Percentiles rank a stretch among this genome's conserved stretches.
phyloP scores from a whole-genome alignment of 2,329 filamentous ascomycete genomes.

The Pezicula neosporulosa region DNA sequence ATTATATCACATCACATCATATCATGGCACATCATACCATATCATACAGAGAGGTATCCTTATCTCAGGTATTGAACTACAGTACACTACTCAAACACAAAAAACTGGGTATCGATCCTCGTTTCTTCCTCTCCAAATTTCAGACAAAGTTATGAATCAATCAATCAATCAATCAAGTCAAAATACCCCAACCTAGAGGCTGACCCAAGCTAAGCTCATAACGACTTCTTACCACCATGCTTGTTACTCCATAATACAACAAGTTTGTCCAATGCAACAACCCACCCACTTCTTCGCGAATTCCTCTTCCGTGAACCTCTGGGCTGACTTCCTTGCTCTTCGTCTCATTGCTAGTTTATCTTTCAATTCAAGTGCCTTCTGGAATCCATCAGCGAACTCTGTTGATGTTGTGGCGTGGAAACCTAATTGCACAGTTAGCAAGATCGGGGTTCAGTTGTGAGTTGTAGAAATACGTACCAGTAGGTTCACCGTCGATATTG shows the following conservation, averaged over 20 bases:
- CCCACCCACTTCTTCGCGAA: constrained; percentile 85
- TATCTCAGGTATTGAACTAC: too few species aligned
- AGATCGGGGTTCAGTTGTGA: neutral
- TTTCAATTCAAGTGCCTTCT: constrained; percentile 65
- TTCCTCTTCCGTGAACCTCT: constrained; percentile 82
- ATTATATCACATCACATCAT: too few species aligned
- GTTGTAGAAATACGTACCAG: constrained; percentile 48
- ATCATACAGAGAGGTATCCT: too few species aligned
- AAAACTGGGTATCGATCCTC: too few species aligned
- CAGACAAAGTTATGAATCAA: too few species aligned
- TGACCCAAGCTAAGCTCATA: too few species aligned
- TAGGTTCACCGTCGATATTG: constrained; percentile 72
- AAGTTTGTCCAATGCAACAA: constrained; percentile 68
- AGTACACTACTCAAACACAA: too few species aligned
- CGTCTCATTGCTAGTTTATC: constrained; percentile 72
- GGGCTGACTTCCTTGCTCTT: constrained; percentile 73
- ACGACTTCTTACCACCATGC: neutral
- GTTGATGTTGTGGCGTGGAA: constrained; percentile 78
- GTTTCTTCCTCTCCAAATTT: too few species aligned
- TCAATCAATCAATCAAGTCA: too few species aligned
- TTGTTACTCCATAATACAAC: constrained; percentile 36
- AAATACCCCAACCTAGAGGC: too few species aligned
- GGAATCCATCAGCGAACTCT: constrained; percentile 80
- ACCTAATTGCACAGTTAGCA: constrained; percentile 42
- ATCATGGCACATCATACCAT: too few species aligned